Percentiles rank a stretch among this genome's conserved stretches.
Evolutionary conservation across 176 grass and related monocot species (phyloP).

Genomic region (Miscanthus lutarioriparius): DNA sequence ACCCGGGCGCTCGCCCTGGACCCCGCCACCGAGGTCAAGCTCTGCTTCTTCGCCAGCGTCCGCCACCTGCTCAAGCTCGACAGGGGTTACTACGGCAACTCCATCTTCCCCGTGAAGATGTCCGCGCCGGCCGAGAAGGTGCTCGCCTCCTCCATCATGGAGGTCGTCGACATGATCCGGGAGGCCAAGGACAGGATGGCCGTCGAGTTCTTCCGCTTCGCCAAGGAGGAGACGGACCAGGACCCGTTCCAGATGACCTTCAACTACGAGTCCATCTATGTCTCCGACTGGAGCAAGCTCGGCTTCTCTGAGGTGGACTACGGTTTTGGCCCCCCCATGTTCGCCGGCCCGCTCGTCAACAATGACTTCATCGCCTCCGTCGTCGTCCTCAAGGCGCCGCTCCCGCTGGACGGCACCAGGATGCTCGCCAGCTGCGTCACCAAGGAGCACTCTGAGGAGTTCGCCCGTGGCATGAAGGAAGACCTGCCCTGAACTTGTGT

Average conservation of each 20-base stretch:
- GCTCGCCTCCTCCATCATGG: slow-evolving; percentile 35
- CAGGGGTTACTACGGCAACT: slow-evolving; percentile 71
- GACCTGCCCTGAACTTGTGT: slow-evolving; percentile 20
- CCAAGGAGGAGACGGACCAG: slow-evolving; percentile 52
- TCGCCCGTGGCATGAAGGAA: slow-evolving; percentile 50
- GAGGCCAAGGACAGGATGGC: slow-evolving; percentile 61
- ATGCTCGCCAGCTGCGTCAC: slow-evolving; percentile 79
- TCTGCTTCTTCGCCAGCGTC: slow-evolving; percentile 60
- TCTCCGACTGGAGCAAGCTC: slow-evolving; percentile 89
- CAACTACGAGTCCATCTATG: slow-evolving; percentile 74
- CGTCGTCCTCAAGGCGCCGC: slow-evolving; percentile 72
- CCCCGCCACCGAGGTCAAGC: slow-evolving; percentile 35
- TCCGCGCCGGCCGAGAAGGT: slow-evolving; percentile 28
- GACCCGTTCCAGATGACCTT: slow-evolving; percentile 81
- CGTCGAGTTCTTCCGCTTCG: slow-evolving; percentile 59
- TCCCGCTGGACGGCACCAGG: slow-evolving; percentile 63
- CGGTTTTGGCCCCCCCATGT: slow-evolving; percentile 67
- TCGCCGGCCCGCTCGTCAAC: slow-evolving; percentile 68
- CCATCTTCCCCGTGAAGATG: slow-evolving; percentile 62
- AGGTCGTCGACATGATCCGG: slow-evolving; percentile 58
- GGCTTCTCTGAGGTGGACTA: slow-evolving; percentile 77
- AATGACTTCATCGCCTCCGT: slow-evolving; percentile 85
- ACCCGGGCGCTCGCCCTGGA: slow-evolving; percentile 54
- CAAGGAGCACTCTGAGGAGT: slow-evolving; percentile 70
- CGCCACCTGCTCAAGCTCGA: slow-evolving; percentile 60